Evolutionary conservation across 192 early-diverging fungal species (phyloP), one percentile per base, ranked within the genome.

Genomic region (Gonapodya prolifera): DNA sequence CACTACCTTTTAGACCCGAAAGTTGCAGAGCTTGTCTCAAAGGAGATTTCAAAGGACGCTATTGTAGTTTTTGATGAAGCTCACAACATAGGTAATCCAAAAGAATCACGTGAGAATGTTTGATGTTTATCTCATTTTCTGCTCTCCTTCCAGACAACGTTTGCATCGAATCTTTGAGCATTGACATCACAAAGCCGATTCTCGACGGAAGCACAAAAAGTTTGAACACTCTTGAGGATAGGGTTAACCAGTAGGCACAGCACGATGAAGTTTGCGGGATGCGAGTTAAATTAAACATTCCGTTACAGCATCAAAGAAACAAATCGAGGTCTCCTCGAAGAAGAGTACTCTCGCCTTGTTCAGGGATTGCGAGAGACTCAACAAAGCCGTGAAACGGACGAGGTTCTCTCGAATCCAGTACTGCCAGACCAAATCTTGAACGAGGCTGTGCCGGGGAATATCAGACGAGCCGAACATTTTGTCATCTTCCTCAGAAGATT

Each of bases 21-120:
- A 84, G 96, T 99, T 0, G 98, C 98, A 1, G 96, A 98, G 36
- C 80, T 98, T 75, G 94, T 99, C 34, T 98, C 96, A 1, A 95
- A 92, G 83, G 97, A 98, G 80, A 78, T 99, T 73, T 92, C 93
- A 34, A 94, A 92, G 82, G 94, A 98, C 70, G 91, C 91, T 35
- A 98, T 99, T 73, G 92, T 99, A n/a, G 92, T 99, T 0, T 99
- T 99, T 85, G 98, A 99, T 84, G 98, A 99, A 81, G 98, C 98
- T 0, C 96, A 99, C 86, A 98, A 99, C 80, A 98, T 99, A 77
- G 97, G 93, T 94, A 83, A 35, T 2, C 0, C 18, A 30, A 17
- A 36, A 35, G 2, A 28, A 28, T 74, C 0, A 13, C 8, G 0
- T 34, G 8, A 1, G 17, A 18, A 16, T 80, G 13, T 70, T 82